phyloP scores from a whole-genome alignment of 305 asterid species.

The Solanum hybrid region DNA sequence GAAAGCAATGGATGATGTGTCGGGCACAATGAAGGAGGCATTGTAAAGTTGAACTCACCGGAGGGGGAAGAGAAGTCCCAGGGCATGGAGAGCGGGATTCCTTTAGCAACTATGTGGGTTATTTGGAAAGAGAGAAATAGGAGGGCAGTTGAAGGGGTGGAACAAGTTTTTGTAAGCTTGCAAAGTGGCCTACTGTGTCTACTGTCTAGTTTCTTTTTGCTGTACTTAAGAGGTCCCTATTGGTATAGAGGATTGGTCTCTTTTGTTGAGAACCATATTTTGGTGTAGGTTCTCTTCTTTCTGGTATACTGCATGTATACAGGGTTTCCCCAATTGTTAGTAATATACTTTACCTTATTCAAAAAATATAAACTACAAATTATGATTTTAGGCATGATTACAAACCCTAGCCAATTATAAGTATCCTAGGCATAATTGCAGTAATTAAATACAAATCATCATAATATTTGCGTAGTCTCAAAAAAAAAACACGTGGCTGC shows the following conservation, averaged over 20 bases:
- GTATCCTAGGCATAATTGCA: not conserved
- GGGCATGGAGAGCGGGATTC: not conserved
- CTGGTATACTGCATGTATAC: not conserved
- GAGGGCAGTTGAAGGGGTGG: not conserved
- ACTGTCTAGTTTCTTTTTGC: not conserved
- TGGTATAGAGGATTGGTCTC: not conserved
- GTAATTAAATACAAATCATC: not conserved
- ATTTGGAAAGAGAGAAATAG: not conserved
- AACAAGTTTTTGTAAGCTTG: not conserved
- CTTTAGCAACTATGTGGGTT: not conserved
- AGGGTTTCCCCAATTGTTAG: not conserved
- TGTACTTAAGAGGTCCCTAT: not conserved
- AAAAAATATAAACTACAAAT: not conserved
- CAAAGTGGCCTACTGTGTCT: not conserved
- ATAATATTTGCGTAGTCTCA: not conserved
- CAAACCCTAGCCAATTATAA: not conserved
- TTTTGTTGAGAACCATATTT: not conserved
- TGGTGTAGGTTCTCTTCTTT: not conserved
- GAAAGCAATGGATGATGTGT: not conserved
- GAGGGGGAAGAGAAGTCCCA: not conserved
- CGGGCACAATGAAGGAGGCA: not conserved
- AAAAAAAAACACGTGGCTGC: not conserved
- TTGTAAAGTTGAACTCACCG: not conserved
- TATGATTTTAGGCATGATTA: not conserved
- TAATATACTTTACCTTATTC: not conserved